These are phyloP conservation scores for Antitrichia curtipendula DNA, from an alignment of 225 moss, liverwort and hornwort genomes.

Conservation along the genomic window DNA sequence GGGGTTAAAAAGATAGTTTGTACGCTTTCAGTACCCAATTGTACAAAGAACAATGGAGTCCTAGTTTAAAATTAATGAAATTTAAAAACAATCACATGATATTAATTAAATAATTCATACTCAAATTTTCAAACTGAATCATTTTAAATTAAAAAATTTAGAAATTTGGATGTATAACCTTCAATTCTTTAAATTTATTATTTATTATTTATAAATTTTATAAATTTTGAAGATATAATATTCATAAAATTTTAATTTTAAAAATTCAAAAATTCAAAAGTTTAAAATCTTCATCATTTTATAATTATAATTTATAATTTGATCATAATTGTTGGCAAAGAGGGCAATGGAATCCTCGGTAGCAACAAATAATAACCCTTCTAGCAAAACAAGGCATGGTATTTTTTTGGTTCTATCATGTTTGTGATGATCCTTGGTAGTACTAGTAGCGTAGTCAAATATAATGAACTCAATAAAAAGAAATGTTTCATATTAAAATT, in stretches of 20 bases:
- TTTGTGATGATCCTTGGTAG: too few relatives aligned
- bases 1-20: too few relatives aligned
- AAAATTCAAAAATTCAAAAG: too few relatives aligned
- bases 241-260: background rate
- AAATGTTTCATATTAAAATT: too few relatives aligned
- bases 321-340: background rate
- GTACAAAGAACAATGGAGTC: fast-evolving
- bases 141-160: background rate
- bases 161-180: background rate
- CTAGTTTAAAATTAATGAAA: background rate
- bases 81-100: background rate
- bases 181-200: background rate
- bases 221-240: background rate
- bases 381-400: too few relatives aligned
- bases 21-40: too few relatives aligned
- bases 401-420: too few relatives aligned
- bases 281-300: background rate
- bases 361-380: background rate
- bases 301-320: background rate
- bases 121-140: background rate
- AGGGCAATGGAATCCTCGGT: background rate
- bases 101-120: background rate
- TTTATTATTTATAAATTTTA: background rate
- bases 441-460: too few relatives aligned
- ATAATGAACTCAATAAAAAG: too few relatives aligned